Conservation (phyloP, 1,284 basidiomycete genomes). For the Heterobasidion annosum region DNA sequence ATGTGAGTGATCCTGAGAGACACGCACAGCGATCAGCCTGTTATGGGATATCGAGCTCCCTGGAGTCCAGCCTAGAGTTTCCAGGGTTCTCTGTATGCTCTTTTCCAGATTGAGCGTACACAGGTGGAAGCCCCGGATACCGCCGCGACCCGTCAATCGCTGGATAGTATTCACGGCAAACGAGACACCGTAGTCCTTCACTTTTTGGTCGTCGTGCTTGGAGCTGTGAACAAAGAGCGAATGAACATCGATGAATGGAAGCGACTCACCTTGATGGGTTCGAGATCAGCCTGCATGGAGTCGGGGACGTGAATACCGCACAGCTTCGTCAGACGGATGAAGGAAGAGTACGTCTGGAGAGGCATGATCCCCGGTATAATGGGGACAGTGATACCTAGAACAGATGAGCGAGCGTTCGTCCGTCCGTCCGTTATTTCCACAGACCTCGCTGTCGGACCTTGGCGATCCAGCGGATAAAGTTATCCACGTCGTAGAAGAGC, state of each 20-base stretch:
- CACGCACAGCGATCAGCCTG: conserved; percentile 55
- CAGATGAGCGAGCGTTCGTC: conserved; percentile 5
- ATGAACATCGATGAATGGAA: not conserved
- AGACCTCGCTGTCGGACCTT: conserved; percentile 67
- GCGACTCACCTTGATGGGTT: conserved; percentile 66
- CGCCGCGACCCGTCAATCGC: conserved; percentile 43
- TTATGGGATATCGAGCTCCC: conserved; percentile 36
- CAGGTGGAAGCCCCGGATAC: conserved; percentile 83
- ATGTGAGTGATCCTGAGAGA: not conserved
- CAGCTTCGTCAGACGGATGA: conserved; percentile 85
- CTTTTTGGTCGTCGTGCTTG: conserved; percentile 83
- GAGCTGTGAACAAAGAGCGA: not conserved
- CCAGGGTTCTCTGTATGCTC: conserved; percentile 85
- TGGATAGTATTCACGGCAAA: conserved; percentile 74
- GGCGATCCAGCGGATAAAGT: conserved; percentile 73
- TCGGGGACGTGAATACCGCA: conserved; percentile 79
- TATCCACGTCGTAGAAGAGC: conserved; percentile 91
- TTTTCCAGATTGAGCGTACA: conserved; percentile 98
- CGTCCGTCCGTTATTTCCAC: conserved; percentile 13
- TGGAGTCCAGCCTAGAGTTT: conserved; percentile 65
- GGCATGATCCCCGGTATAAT: conserved; percentile 98
- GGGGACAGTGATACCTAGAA: conserved; percentile 78
- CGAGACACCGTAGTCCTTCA: conserved; percentile 84
- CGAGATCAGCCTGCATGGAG: conserved; percentile 59
- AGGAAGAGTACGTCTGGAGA: conserved; percentile 93